Base-by-base conservation (phyloP, 2,329 filamentous ascomycete species). In the Ophiostoma sp. region DNA sequence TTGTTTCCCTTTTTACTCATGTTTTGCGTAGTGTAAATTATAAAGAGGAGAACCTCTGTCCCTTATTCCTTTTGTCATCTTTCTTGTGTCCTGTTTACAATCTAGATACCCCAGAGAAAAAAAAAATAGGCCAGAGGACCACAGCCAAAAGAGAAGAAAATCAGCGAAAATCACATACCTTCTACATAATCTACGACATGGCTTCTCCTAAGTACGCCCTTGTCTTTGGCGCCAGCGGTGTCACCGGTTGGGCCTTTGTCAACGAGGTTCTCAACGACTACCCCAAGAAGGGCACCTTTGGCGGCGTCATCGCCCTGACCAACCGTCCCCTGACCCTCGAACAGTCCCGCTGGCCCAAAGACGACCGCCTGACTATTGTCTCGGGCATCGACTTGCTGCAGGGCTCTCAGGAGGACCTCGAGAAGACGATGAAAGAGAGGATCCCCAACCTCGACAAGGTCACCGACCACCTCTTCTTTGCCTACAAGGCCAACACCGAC, bases 381-480 rank as follows among this genome's bases (percentile, higher is more conserved):
- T 82, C 80, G 25, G 83, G 83, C 11, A 82, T 85, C 73, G 82
- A 84, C 75, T 77, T 85, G 12, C 79, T 84, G 15, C 75, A 80
- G 36, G 79, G 81, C 22, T 78, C 68, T n/a, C 82, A 83, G 71
- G 78, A 84, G 48, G 79, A 82, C 12, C 74, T 85, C 12, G 81
- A 83, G 73, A 75, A 75, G 19, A 77, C 78, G 36, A 72, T 84
- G 66, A 77, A 78, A 63, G 71, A 77, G 25, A 80, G 78, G 57
- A 79, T 84, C 39, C 72, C 80, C 1, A 78, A 79, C 1, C 78
- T 85, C 9, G 77, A 79, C 9, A 78, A 80, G 33, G 81, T 84
- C 1, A 84, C 83, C 28, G 83, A 85, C 78, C 80, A 84, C 15
- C 83, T 83, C 77, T 85, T 82, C 72, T 75, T 84, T 36, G 81